These are phyloP conservation scores for Melaleuca alternifolia DNA, from an alignment of 345 rosid species.

Conservation along the genomic window DNA sequence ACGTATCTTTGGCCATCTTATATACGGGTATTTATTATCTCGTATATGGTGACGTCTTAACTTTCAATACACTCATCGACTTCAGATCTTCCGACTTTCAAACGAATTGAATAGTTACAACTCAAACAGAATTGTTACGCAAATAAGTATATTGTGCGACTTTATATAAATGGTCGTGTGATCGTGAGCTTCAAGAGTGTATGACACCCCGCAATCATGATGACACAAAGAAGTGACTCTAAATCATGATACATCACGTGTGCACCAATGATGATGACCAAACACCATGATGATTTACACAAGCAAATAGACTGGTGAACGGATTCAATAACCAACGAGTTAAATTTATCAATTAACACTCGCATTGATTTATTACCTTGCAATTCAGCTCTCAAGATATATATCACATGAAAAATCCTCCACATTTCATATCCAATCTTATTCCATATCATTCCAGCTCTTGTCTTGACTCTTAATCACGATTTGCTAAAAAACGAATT, in stretches of 20 bases:
- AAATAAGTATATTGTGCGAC: neutral
- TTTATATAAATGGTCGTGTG: too few species aligned
- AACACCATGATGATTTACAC: neutral
- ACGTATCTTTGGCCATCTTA: neutral
- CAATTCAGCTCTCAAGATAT: too few species aligned
- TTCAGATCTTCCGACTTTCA: neutral
- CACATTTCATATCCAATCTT: neutral
- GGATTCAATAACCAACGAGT: neutral
- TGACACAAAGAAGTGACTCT: neutral
- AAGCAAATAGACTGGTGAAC: neutral
- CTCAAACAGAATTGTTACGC: neutral
- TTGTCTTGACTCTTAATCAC: neutral
- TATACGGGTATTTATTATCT: neutral
- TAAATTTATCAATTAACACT: neutral
- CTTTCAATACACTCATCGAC: neutral
- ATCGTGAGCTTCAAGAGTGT: neutral
- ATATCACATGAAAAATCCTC: neutral
- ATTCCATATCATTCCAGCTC: neutral
- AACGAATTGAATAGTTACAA: neutral
- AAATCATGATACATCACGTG: neutral
- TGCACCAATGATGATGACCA: neutral
- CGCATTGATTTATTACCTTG: too few species aligned
- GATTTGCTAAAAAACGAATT: neutral
- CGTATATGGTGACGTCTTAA: neutral
- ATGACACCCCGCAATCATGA: neutral